Base-by-base conservation (phyloP, 768 basidiomycete species). In the Boletus edulis region DNA sequence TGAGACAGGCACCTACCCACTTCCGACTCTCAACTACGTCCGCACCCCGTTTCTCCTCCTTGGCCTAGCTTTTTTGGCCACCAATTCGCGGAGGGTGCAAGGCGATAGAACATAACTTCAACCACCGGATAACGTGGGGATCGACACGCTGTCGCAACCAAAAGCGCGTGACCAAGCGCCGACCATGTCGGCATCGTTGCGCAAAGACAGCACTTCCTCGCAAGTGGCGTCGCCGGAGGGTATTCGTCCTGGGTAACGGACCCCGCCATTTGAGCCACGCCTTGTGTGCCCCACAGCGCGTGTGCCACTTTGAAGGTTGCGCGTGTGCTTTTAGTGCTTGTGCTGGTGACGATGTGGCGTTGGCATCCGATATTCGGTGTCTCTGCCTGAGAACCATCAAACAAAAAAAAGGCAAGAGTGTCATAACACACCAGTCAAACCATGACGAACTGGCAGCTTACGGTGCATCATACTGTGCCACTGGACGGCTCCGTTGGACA, bases 251-350 rank as follows among this genome's bases (percentile, higher is more conserved):
- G 7, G 64, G 64, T 2, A 65, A 20, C 12, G 58, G 58, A 17
- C 55, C 64, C 12, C 61, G 55, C 61, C 61, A 63, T 34, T 66
- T 60, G 27, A 46, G 6, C 64, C 64, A 65, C n/a, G 24, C 20
- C 46, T 11, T 40, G 12, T 29, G 43, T 29, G n/a, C 14, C 41
- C 41, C 27, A 22, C n/a, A 11, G 22, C 13, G 18, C 5, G 12
- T 4, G 35, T 37, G 35, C 35, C 12, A 20, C 22, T 31, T 10
- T 8, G 10, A 17, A 13, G 20, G 22, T 29, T 15, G 49, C 5
- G 5, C 20, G 9, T n/a, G 44, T 12, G 38, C 14, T 15, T 4
- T 47, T n/a, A 24, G 13, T 7, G 5, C 24, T 39, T 0, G 41
- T 4, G 29, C 22, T 1, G 41, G n/a, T 10, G 40, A 31, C 11